Conservation (phyloP, 176 grass and related monocot genomes). For the Microstegium vimineum region DNA sequence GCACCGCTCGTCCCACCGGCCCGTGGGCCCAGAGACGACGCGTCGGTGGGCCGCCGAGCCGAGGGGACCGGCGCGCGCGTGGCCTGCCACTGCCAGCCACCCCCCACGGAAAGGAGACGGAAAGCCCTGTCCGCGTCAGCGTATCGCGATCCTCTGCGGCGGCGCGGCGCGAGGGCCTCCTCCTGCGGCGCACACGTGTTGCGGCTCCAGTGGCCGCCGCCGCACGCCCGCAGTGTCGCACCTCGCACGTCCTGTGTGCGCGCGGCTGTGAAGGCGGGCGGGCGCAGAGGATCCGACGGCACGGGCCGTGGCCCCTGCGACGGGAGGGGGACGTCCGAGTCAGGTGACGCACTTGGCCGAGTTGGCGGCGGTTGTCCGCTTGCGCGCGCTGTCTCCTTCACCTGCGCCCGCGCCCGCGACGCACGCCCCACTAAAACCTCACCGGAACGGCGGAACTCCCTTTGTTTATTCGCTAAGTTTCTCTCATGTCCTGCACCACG, state of each 20-base stretch:
- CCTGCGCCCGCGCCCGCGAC: background rate
- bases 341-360: conserved; percentile 37
- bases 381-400: background rate
- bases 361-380: conserved; percentile 30
- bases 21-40: background rate
- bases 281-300: conserved; percentile 14
- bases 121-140: conserved; percentile 30
- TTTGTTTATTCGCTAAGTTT: background rate
- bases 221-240: no score
- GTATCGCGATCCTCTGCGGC: background rate
- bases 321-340: conserved; percentile 1
- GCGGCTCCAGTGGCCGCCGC: background rate
- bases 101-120: background rate
- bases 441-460: background rate
- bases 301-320: background rate
- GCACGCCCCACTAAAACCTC: background rate
- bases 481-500: background rate
- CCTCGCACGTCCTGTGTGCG: no score
- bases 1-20: accelerated
- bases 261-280: background rate
- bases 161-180: no score
- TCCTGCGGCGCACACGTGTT: background rate
- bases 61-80: background rate
- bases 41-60: background rate
- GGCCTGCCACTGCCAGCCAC: conserved; percentile 9